Evolutionary conservation across 176 grass and related monocot genomes (phyloP), one percentile per base, ranked within the genome.

Genomic region (Panicum miliaceum): DNA sequence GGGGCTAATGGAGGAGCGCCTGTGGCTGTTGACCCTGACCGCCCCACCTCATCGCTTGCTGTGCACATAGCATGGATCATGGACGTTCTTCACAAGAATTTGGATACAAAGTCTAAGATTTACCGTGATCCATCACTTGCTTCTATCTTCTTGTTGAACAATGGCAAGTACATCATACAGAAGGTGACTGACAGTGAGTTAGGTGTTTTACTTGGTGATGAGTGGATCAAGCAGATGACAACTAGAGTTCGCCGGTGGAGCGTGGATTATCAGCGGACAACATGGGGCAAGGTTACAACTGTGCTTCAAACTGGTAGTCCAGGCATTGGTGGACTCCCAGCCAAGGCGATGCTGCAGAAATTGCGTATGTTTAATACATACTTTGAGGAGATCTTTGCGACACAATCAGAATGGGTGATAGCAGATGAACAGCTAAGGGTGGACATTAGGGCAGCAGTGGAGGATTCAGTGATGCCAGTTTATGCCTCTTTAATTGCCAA

Each of bases 41-140:
- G 91, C 43, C 91, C 93, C 27, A 91, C 96, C 10, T 98, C 96
- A 69, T 89, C 92, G 20, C 85, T 98, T 36, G 91, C 93, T 7
- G 91, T 98, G 80, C 96, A 98, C 45, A 84, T 98, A 9, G 89
- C 89, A 29, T 98, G 96, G 96, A 98, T 95, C 87, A 98, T 98
- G 93, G 96, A 98, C 7, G 96, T 98, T 34, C 76, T 98, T 42
- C 91, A 98, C 11, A 91, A 90, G 70, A 95, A 98, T 63, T 76
- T 98, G 71, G 93, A 95, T 60, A 85, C 83, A 3, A 98, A 98
- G 54, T 95, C 96, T 26, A 94, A 92, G 87, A 81, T 95, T 20
- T 95, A 98, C 50, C 85, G 83, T 26, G 93, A 98, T 85, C 89
- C 89, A 16, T 64, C 96, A 29, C 91, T 98, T 20, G 89, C 93